These are phyloP conservation scores for Xanthoconium stramineum DNA, from an alignment of 768 basidiomycete species.

Conservation along the genomic window DNA sequence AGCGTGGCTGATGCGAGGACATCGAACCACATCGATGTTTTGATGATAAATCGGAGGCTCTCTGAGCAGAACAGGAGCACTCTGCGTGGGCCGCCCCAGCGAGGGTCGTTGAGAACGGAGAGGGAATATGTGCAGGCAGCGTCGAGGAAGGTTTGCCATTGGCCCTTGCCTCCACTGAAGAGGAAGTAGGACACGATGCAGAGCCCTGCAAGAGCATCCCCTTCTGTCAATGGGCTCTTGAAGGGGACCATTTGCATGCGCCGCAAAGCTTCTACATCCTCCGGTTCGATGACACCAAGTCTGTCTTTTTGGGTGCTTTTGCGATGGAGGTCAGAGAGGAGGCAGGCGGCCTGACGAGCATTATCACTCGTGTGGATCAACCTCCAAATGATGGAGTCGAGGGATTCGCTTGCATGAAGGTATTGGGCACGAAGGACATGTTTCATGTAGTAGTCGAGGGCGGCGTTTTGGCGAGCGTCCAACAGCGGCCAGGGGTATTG, in stretches of 20 bases:
- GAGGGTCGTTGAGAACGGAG: slow-evolving; percentile 39
- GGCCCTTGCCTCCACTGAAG: slow-evolving; percentile 71
- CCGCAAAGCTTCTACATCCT: slow-evolving; percentile 24
- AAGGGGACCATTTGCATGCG: slow-evolving; percentile 22
- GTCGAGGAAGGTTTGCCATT: slow-evolving; percentile 65
- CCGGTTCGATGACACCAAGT: slow-evolving; percentile 16
- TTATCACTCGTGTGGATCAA: slow-evolving; percentile 45
- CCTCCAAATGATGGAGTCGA: slow-evolving; percentile 46
- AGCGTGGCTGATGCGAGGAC: slow-evolving; percentile 77
- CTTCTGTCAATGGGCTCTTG: slow-evolving; percentile 40
- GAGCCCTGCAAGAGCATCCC: slow-evolving; percentile 76
- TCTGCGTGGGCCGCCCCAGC: slow-evolving; percentile 38
- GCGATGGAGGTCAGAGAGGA: slow-evolving; percentile 61
- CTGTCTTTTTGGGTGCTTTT: slow-evolving; percentile 28
- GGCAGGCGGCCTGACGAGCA: slow-evolving; percentile 56
- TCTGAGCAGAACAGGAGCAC: slow-evolving; percentile 44
- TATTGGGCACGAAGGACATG: slow-evolving; percentile 69
- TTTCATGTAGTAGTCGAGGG: slow-evolving; percentile 48
- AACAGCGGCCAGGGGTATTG: slow-evolving; percentile 14
- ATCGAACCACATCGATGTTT: slow-evolving; percentile 86
- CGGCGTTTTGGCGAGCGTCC: slow-evolving; percentile 16
- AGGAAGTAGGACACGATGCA: slow-evolving; percentile 74
- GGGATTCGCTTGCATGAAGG: slow-evolving; percentile 54
- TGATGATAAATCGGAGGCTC: slow-evolving; percentile 70
- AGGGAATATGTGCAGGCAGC: slow-evolving; percentile 58